phyloP scores from a whole-genome alignment of 495 filamentous ascomycete species.

The Aspergillus affinis region DNA sequence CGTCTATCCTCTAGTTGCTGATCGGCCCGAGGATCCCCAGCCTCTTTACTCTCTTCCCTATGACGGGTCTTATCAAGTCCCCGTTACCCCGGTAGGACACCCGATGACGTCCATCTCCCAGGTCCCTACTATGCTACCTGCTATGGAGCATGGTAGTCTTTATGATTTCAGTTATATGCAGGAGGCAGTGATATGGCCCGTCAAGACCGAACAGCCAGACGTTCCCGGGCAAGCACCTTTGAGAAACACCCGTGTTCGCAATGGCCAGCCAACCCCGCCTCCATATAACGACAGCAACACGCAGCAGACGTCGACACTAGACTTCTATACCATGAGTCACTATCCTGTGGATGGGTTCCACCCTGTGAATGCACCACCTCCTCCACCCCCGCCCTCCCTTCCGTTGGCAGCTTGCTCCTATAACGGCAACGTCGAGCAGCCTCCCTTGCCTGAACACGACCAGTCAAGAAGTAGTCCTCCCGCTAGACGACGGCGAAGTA shows the following conservation, averaged over 20 bases:
- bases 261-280: slow-evolving; percentile 46
- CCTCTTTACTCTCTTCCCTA: neutral
- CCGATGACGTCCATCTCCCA: neutral
- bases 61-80: neutral
- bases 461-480: neutral
- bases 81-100: neutral
- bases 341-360: neutral
- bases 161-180: neutral
- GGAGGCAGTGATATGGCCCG: slow-evolving; percentile 23
- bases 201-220: slow-evolving; percentile 24
- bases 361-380: neutral
- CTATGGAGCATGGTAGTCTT: neutral
- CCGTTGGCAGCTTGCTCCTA: neutral
- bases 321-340: slow-evolving; percentile 12
- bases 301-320: slow-evolving; percentile 9
- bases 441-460: neutral
- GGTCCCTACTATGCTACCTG: no score
- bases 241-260: slow-evolving; percentile 38
- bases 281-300: slow-evolving; percentile 29
- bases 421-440: neutral
- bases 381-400: neutral
- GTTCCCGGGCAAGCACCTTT: slow-evolving; percentile 28
- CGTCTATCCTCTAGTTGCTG: neutral
- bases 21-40: neutral
- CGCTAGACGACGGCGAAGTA: neutral